Base-by-base conservation (phyloP, 2,329 filamentous ascomycete genomes). In the Cladophialophora exuberans region DNA sequence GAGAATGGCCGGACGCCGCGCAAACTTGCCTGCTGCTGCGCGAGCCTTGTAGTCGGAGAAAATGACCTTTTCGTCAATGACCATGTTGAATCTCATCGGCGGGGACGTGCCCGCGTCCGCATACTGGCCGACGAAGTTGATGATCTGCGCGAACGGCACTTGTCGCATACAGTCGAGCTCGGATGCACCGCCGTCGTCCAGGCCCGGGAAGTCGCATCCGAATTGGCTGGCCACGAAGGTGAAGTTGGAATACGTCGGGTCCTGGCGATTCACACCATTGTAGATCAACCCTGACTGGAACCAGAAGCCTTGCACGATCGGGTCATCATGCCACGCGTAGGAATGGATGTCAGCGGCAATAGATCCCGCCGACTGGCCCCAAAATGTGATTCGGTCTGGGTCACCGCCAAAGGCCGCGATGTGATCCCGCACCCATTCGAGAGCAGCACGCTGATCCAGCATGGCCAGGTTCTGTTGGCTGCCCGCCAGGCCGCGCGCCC, bases 351-450 rank as follows among this genome's bases (percentile, higher is more conserved):
- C 55, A 2, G 36, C 33, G 23, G 17, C 11, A 13, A 33, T 23
- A 9, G 56, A 48, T 4, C 53, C 52, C 9, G 79, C 76, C 22
- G 76, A 78, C 38, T 79, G 73, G 10, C 79, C 79, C 63, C 75
- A 76, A 15, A 79, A 68, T 0, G 72, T 72, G 57, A 80, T 78
- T n/a, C 67, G 66, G 1, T 65, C 44, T 1, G 73, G 67, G 56
- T 80, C 76, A 13, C 81, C 81, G 15, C 79, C 79, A 58, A 83
- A 83, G 1, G 67, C 66, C 6, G 63, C 72, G 20, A 82, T 77
- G 62, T 83, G 81, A 38, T 75, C 69, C 2, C 70, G 70, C 0
- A 79, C 66, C 80, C 80, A 83, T 65, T 82, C 75, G 0, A 83
- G 63, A 0, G 82, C 25, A 11, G 43, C 43, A 9, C 49, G 43